Evolutionary conservation across 1,139 yeast genomes (phyloP).

Genomic region (Lodderomyces orthopsilosis): DNA sequence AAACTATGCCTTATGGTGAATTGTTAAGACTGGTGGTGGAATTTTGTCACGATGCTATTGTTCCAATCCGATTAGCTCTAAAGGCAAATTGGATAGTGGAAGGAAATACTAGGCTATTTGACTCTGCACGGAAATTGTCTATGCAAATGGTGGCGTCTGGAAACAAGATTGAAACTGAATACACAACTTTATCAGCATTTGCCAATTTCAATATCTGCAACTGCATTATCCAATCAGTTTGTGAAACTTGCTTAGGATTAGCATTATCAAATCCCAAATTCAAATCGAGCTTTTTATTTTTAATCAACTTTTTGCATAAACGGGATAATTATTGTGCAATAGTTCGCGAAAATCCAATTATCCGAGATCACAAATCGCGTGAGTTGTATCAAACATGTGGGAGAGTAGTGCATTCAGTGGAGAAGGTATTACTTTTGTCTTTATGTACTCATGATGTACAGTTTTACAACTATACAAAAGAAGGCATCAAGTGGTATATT

Average conservation of each 20-base stretch:
- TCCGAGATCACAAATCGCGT: constrained; percentile 15
- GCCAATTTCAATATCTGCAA: constrained; percentile 32
- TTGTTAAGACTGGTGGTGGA: constrained; percentile 16
- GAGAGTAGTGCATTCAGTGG: constrained; percentile 29
- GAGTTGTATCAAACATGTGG: constrained; percentile 16
- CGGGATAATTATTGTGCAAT: constrained; percentile 22
- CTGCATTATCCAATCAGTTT: constrained; percentile 32
- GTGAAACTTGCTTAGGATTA: constrained; percentile 37
- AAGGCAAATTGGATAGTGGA: constrained; percentile 19
- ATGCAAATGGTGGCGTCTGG: constrained; percentile 28
- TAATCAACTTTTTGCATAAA: constrained; percentile 30
- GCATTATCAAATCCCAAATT: constrained; percentile 37
- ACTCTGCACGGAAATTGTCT: constrained; percentile 36
- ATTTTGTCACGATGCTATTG: constrained; percentile 27
- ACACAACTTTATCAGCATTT: constrained; percentile 24
- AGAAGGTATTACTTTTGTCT: constrained; percentile 47
- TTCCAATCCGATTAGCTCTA: constrained; percentile 36
- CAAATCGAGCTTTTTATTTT: constrained; percentile 36
- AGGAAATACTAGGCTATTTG: constrained; percentile 26
- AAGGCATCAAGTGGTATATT: constrained; percentile 46
- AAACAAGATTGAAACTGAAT: constrained; percentile 18
- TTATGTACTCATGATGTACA: constrained; percentile 59
- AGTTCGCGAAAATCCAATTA: constrained; percentile 23
- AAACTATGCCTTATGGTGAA: constrained; percentile 15
- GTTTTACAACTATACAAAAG: constrained; percentile 51